Percentiles rank a stretch among this genome's conserved stretches.
phyloP scores from a whole-genome alignment of 306 rosid genomes.

The Corylus heterophylla region DNA sequence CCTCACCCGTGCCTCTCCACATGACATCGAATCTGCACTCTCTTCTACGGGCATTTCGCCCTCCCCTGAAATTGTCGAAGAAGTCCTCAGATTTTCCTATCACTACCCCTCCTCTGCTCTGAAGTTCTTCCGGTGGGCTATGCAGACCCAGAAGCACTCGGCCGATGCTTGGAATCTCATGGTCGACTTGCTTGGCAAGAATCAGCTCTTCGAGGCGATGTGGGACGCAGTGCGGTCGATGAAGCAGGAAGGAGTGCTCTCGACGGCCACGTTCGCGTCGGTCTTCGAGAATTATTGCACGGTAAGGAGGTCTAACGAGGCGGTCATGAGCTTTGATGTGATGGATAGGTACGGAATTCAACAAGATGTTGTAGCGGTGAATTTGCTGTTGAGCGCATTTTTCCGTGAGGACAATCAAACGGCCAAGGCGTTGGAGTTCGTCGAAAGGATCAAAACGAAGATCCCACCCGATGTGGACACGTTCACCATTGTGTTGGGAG shows the following conservation, averaged over 20 bases:
- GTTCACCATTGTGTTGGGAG: constrained; percentile 61
- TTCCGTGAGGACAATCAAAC: constrained; percentile 52
- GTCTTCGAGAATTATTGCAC: constrained; percentile 62
- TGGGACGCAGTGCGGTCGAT: constrained; percentile 74
- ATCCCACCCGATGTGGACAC: constrained; percentile 54
- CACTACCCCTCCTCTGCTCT: constrained; percentile 61
- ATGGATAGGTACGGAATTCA: constrained; percentile 58
- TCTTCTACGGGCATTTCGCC: constrained; percentile 47
- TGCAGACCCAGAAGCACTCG: constrained; percentile 40
- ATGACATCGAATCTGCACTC: constrained; percentile 47
- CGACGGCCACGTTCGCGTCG: constrained; percentile 52
- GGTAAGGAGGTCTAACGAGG: constrained; percentile 52
- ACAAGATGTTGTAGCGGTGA: constrained; percentile 52
- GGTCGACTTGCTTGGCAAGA: constrained; percentile 64
- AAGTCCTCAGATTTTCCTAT: constrained; percentile 57
- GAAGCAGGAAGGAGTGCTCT: constrained; percentile 52
- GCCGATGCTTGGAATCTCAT: constrained; percentile 65
- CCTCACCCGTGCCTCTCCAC: constrained; percentile 50
- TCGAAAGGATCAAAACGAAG: constrained; percentile 40
- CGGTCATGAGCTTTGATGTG: constrained; percentile 63
- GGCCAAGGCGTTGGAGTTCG: constrained; percentile 41
- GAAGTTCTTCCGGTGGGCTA: constrained; percentile 78
- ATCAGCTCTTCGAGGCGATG: constrained; percentile 66
- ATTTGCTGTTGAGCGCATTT: constrained; percentile 60
- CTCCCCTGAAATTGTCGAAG: constrained; percentile 37